Evolutionary conservation across 1,284 basidiomycete genomes (phyloP), one percentile per base, ranked within the genome.

Genomic region (Marasmius oreades): DNA sequence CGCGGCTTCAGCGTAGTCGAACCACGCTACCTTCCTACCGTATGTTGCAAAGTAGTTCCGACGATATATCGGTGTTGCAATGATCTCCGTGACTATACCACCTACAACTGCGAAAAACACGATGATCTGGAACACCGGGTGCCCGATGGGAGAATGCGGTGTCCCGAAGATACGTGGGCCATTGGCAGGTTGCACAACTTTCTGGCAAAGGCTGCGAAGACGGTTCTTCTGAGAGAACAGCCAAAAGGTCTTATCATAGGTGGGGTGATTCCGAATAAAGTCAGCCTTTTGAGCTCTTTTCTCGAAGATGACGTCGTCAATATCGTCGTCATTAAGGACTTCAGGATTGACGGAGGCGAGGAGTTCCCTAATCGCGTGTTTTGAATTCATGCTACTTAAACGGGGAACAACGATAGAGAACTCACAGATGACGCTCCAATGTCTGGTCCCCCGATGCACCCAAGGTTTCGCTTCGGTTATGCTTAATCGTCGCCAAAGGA

Each of bases 161-260:
- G 75, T 75, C 22, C 93, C 93, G 65, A 88, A 90, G 55, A 97
- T 89, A 0, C 95, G 88, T 55, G 93, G 87, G 26, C 93, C 94
- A 61, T 88, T 84, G 1, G 92, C 82, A 0, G 95, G 91, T 14
- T 85, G 83, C 5, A 96, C 93, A 31, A 97, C 70, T 55, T 82
- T 85, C 72, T 99, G 96, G 68, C 92, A 98, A 56, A 88, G 70
- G 52, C 78, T 80, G 0, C 96, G 88, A 43, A 97, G 50, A 3
- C 73, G 71, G 62, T 90, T 95, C 63, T 83, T 82, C 71, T 97
- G 94, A 2, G 88, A 85, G 68, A 98, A 90, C 8, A 97, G 62
- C 88, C 93, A 98, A 63, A 98, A 89, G 0, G 92, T 86, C 66
- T 88, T 90, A 72, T 98, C 96, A 66, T 92, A 99, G 0, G 88